Base-by-base conservation (phyloP, 1,284 basidiomycete genomes). In the Melampsora abietis-canadensis region DNA sequence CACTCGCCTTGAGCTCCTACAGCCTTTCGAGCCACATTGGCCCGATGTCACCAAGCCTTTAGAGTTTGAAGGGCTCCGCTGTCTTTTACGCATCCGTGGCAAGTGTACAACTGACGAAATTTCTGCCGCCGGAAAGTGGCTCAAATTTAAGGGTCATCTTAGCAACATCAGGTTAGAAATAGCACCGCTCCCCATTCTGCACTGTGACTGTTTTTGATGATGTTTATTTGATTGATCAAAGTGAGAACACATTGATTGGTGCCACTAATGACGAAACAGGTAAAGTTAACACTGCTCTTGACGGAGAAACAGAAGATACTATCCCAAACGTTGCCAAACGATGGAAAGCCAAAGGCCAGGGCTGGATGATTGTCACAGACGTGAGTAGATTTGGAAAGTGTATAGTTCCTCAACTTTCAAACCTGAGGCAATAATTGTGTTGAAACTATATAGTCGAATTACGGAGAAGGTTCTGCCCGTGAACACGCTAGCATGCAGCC, bases 71-170 rank as follows among this genome's bases (percentile, higher is more conserved):
- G 77, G 79, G 46, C 77, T 84, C 69, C 77, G 81, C 79, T 92
- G 95, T 76, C 82, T 99, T 69, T 88, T 98, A 86, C 85, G 94
- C 31, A 92, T 98, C 19, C 85, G 92, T 78, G 96, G 96, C 63
- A 98, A 99, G 84, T 98, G 95, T 83, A 98, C 95, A 19, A 99
- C 96, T 34, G 96, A 99, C 81, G 94, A 97, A 82, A 97, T 97
- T 76, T 93, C 91, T 54, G 94, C 94, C 65, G 94, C 94, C 37
- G 94, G 94, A 1, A 91, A 92, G 51, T 98, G 96, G 96, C 84
- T 98, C 78, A 98, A 98, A 85, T 99, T 96, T 85, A 98, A 93
- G 82, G 91, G 79, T 46, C 79, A 79, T 69, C 70, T 79, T 4
- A 78, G 78, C 7, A 79, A 79, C 73, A 69, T 79, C 12, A 78